These are phyloP conservation scores for Fusarium heterosporum DNA, from an alignment of 2,329 filamentous ascomycete genomes.

Conservation along the genomic window DNA sequence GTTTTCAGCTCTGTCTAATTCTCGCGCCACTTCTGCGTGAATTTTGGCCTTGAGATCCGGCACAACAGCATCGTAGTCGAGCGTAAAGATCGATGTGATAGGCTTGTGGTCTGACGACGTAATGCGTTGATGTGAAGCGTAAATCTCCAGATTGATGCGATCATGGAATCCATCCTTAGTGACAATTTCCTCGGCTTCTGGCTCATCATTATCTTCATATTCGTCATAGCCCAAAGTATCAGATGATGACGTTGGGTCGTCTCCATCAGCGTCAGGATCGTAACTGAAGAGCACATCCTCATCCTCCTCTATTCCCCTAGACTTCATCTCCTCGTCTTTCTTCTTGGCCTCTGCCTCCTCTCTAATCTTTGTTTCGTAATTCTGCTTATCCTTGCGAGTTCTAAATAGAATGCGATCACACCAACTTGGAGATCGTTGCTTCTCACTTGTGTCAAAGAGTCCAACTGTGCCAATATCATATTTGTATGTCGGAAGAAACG, in stretches of 20 bases:
- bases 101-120: constrained; percentile 97
- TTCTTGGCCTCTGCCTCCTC: constrained; percentile 76
- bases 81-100: constrained; percentile 81
- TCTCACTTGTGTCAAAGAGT: constrained; percentile 95
- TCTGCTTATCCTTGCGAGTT: constrained; percentile 76
- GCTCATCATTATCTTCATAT: constrained; percentile 62
- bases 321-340: constrained; percentile 87
- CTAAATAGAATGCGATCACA: constrained; percentile 94
- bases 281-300: constrained; percentile 92
- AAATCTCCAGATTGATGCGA: constrained; percentile 70
- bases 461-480: constrained; percentile 96
- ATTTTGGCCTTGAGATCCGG: constrained; percentile 85
- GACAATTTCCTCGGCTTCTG: constrained; percentile 60
- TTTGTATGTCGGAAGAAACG: constrained; percentile 95
- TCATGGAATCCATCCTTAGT: constrained; percentile 70
- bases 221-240: constrained; percentile 69
- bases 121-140: constrained; percentile 89
- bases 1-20: constrained; percentile 92
- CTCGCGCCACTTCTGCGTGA: constrained; percentile 86
- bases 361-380: constrained; percentile 70
- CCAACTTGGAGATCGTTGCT: constrained; percentile 93
- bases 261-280: constrained; percentile 81
- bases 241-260: constrained; percentile 52
- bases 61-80: constrained; percentile 88
- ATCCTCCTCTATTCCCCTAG: constrained; percentile 81